These are phyloP conservation scores for Populus euphratica DNA, from an alignment of 345 rosid genomes.

Conservation along the genomic window DNA sequence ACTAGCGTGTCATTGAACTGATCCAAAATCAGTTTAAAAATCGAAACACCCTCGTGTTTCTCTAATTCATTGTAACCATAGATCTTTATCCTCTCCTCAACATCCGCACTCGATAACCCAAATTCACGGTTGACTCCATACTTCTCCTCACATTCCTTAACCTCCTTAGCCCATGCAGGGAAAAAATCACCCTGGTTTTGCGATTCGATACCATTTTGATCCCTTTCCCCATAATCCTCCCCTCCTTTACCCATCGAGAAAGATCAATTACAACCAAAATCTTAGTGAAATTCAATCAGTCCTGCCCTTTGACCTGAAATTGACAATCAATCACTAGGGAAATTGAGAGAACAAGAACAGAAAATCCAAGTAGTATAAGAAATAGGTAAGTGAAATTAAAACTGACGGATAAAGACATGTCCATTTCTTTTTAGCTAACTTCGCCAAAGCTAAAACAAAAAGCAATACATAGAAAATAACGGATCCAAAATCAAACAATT, in stretches of 20 bases:
- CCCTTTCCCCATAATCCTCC: slow-evolving; percentile 39
- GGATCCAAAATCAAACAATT: background rate
- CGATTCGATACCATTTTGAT: slow-evolving; percentile 15
- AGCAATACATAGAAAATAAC: background rate
- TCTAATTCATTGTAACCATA: slow-evolving; percentile 77
- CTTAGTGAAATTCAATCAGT: background rate
- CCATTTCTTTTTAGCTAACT: background rate
- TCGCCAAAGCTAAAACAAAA: background rate
- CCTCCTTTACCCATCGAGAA: slow-evolving; percentile 66
- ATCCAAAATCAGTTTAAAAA: slow-evolving; percentile 61
- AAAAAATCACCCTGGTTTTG: slow-evolving; percentile 25
- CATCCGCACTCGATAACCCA: slow-evolving; percentile 58
- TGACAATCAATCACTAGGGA: background rate
- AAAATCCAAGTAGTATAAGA: background rate
- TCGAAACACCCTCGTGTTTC: slow-evolving; percentile 67
- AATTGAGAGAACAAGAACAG: background rate
- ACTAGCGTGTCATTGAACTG: slow-evolving; percentile 85
- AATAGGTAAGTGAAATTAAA: background rate
- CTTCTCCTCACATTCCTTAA: slow-evolving; percentile 53
- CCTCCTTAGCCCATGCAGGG: slow-evolving; percentile 74
- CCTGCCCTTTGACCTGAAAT: background rate
- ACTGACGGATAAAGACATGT: background rate
- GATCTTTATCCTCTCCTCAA: slow-evolving; percentile 43
- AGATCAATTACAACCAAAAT: slow-evolving; percentile 12
- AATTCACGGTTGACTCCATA: slow-evolving; percentile 37